A percentile compares a stretch with the other conserved stretches of the same genome.
Evolutionary conservation across 2,329 filamentous ascomycete species (phyloP).

Genomic region (Fusarium mundagurra): DNA sequence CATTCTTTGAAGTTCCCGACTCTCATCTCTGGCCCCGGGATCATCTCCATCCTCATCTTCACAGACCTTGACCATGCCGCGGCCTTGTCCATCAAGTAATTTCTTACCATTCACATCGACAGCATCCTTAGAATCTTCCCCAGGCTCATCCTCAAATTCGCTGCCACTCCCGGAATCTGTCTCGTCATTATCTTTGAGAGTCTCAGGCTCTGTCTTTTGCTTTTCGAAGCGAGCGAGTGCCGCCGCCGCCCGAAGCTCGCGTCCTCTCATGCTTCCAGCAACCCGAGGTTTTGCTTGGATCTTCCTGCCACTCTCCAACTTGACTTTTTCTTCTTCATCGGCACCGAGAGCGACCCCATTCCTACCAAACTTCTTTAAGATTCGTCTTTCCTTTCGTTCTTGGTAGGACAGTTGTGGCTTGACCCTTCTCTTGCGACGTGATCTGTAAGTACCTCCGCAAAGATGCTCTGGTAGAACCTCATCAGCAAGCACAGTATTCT

Average conservation of each 20-base stretch:
- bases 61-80: constrained; percentile 77
- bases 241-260: constrained; percentile 80
- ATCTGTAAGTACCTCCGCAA: constrained; percentile 82
- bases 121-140: constrained; percentile 60
- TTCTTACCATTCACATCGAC: constrained; percentile 72
- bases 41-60: constrained; percentile 71
- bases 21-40: constrained; percentile 54
- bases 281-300: constrained; percentile 75
- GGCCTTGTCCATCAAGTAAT: constrained; percentile 73
- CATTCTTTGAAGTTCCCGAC: constrained; percentile 70
- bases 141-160: constrained; percentile 60
- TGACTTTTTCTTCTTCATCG: constrained; percentile 71
- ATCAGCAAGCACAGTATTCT: constrained; percentile 59
- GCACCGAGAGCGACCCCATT: constrained; percentile 75
- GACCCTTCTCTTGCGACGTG: constrained; percentile 64
- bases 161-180: constrained; percentile 58
- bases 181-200: constrained; percentile 47
- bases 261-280: constrained; percentile 76
- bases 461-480: constrained; percentile 75
- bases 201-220: constrained; percentile 57
- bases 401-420: constrained; percentile 70
- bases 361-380: constrained; percentile 79
- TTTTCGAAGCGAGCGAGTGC: constrained; percentile 78
- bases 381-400: constrained; percentile 77
- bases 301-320: constrained; percentile 73